Evolutionary conservation across 2,329 filamentous ascomycete species (phyloP).

Genomic region (Colletotrichum tropicicola): DNA sequence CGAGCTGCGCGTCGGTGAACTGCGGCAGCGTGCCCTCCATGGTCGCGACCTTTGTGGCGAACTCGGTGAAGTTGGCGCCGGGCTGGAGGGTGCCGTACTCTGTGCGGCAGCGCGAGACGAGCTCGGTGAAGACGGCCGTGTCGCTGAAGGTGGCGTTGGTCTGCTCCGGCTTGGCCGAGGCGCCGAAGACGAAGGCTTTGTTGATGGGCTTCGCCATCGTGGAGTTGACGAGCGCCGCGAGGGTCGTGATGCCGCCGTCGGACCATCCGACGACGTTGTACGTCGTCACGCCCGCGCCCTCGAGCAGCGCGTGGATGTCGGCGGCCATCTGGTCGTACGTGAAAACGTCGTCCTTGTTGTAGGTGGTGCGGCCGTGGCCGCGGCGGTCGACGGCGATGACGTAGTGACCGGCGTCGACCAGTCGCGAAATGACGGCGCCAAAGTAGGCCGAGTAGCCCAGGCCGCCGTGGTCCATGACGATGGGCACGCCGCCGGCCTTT

Average conservation of each 20-base stretch:
- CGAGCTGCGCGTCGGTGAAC: constrained; percentile 39
- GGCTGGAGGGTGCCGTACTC: constrained; percentile 49
- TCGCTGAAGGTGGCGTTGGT: constrained; percentile 44
- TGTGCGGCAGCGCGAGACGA: constrained; percentile 43
- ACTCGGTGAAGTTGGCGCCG: constrained; percentile 43
- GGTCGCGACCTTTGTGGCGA: constrained; percentile 45
- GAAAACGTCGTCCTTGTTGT: constrained; percentile 43
- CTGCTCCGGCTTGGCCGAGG: constrained; percentile 40
- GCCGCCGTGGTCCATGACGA: constrained; percentile 50
- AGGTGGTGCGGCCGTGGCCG: constrained; percentile 51
- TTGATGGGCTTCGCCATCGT: constrained; percentile 41
- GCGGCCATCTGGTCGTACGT: constrained; percentile 48
- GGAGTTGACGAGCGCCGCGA: constrained; percentile 44
- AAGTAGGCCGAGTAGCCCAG: constrained; percentile 53
- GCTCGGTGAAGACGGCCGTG: constrained; percentile 33
- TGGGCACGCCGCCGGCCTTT: constrained; percentile 39
- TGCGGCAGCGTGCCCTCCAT: constrained; percentile 47
- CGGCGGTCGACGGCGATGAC: constrained; percentile 51
- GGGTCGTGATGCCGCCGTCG: constrained; percentile 49
- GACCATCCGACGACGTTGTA: constrained; percentile 51
- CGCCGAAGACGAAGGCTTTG: constrained; percentile 51
- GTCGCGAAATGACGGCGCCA: constrained; percentile 44
- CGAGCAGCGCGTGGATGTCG: constrained; percentile 44
- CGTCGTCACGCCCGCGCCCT: constrained; percentile 36
- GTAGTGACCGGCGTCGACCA: constrained; percentile 43